Base-by-base conservation (phyloP, 345 rosid genomes). In the Dimocarpus longan region DNA sequence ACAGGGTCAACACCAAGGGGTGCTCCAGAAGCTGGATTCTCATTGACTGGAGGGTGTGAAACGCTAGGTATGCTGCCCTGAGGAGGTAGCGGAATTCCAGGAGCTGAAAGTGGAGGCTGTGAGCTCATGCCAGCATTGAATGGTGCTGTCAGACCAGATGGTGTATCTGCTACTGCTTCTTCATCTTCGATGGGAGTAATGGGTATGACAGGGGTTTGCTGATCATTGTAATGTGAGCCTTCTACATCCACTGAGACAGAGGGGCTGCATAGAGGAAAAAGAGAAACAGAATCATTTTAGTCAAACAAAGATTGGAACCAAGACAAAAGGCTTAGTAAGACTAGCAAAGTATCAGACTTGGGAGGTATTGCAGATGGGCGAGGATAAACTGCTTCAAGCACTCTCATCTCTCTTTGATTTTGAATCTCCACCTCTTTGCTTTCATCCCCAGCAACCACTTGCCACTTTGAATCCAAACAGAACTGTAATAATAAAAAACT, bases 311-410 rank as follows among this genome's bases (percentile, higher is more conserved):
- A 70, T 15, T 28, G 21, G 66, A 70, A 73, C 65, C 37, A 79
- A 78, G 24, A 83, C 28, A 68, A 66, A 43, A 9, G 73, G 73
- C 5, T 56, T 19, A 37, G 67, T 46, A 80, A 54, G 62, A 79
- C 19, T 62, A 81, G 79, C 65, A 12, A 70, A 81, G 83, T 62
- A 76, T 56, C 86, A 32, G 32, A 96, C 99, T 96, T 87, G 78
- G 83, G 87, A 80, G 99, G 99, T 69, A 96, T 92, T 22, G 93
- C 87, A 64, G 97, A 91, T 80, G 95, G 88, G 6, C 95, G 93
- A 22, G 99, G 99, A 84, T 93, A 94, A 75, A 94, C 92, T 71
- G 99, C 98, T 90, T 96, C 99, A 56, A 96, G 93, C 81, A 93
- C 92, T 83, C 98, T 92, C 85, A 91, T 60, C 87, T 93, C 99